Percentiles rank a stretch among this genome's conserved stretches.
Evolutionary conservation across 495 filamentous ascomycete species (phyloP).

Genomic region (Penicillium waksmanii): DNA sequence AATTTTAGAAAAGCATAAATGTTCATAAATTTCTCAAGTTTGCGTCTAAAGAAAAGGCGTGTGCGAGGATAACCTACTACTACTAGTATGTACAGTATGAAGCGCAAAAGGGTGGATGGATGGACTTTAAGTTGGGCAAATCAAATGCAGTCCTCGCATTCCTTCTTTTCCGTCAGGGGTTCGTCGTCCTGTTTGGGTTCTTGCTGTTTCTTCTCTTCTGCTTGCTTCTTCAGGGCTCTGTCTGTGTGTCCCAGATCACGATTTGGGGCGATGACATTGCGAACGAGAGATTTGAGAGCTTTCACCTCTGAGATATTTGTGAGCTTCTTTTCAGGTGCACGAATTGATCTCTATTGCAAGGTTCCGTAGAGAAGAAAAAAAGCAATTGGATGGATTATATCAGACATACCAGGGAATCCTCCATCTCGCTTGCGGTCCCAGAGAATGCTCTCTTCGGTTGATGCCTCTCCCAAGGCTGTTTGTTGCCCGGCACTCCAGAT

Average conservation of each 20-base stretch:
- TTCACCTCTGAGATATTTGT: constrained; percentile 65
- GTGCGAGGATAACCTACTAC: no score
- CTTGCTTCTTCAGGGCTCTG: constrained; percentile 44
- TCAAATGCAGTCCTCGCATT: constrained; percentile 54
- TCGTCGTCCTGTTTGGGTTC: constrained; percentile 9
- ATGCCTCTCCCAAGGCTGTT: constrained; percentile 6
- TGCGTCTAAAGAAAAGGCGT: no score
- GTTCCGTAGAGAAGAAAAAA: no score
- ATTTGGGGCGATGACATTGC: constrained; percentile 79
- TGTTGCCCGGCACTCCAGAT: constrained; percentile 49
- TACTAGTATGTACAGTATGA: not conserved
- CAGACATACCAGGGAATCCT: constrained; percentile 78
- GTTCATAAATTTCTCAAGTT: not conserved
- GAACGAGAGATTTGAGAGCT: constrained; percentile 83
- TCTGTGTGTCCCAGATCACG: constrained; percentile 85
- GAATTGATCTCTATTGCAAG: no score
- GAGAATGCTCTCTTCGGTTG: constrained; percentile 54
- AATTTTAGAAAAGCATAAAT: not conserved
- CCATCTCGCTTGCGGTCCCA: constrained; percentile 91
- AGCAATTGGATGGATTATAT: no score
- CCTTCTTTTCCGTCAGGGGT: constrained; percentile 19
- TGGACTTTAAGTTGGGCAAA: not conserved
- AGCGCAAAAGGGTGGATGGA: not conserved
- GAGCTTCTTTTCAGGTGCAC: not conserved
- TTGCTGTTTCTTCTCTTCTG: constrained; percentile 20